phyloP scores from a whole-genome alignment of 352 stramenopile genomes.

The Stramenopiles sp. region DNA sequence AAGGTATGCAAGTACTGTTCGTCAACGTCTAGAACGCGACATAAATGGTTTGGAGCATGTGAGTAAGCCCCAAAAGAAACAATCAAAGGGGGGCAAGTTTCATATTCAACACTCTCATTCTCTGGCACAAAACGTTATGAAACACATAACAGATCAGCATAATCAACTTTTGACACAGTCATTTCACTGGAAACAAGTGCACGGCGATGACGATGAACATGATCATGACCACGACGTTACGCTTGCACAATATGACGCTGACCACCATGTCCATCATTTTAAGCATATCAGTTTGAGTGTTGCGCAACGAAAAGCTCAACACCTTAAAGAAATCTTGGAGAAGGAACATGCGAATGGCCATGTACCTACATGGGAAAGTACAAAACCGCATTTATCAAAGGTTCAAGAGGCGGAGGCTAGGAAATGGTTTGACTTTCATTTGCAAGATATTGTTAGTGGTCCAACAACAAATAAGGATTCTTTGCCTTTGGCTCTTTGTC shows the following conservation, averaged over 20 bases:
- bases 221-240: neutral
- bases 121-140: neutral
- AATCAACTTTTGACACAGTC: neutral
- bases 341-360: neutral
- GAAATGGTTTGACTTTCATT: slow-evolving; percentile 6
- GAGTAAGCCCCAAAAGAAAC: neutral
- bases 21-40: neutral
- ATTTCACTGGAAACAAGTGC: neutral
- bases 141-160: neutral
- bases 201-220: neutral
- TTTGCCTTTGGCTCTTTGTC: neutral
- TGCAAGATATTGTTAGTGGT: too few species aligned
- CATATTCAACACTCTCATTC: neutral
- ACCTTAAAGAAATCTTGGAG: neutral
- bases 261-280: neutral
- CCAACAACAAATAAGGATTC: too few species aligned
- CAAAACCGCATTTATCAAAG: neutral
- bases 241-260: neutral
- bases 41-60: neutral
- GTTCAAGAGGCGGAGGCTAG: neutral
- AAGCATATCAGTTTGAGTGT: neutral
- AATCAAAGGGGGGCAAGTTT: neutral
- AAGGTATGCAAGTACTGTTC: neutral
- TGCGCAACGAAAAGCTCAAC: neutral
- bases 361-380: neutral